Evolutionary conservation across 495 filamentous ascomycete species (phyloP).

Genomic region (Aspergillus asperescens): DNA sequence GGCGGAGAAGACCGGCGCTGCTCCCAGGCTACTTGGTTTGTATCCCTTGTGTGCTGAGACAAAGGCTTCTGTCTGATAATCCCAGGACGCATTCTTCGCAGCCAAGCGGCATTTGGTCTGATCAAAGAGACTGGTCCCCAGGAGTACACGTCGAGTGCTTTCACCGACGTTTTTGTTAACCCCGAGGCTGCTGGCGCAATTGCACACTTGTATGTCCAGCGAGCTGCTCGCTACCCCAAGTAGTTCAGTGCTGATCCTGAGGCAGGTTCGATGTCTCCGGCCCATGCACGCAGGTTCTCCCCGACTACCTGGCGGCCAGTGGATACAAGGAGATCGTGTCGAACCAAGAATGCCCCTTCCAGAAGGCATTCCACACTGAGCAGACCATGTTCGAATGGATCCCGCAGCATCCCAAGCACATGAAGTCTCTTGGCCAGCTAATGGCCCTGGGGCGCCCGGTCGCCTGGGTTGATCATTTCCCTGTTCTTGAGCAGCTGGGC

Average conservation of each 20-base stretch:
- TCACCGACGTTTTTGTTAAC: not conserved
- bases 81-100: not conserved
- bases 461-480: not conserved
- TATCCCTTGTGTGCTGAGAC: not conserved
- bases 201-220: not conserved
- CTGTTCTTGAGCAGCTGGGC: not conserved
- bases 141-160: not conserved
- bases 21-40: not conserved
- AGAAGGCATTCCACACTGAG: conserved; percentile 28
- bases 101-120: not conserved
- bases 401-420: not conserved
- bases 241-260: too few species aligned
- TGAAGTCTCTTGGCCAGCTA: not conserved
- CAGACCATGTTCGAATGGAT: not conserved
- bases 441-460: not conserved
- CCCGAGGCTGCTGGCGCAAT: not conserved
- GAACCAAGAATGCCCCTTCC: conserved; percentile 25
- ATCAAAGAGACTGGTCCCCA: not conserved
- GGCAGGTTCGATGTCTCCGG: not conserved
- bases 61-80: not conserved
- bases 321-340: not conserved
- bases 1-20: not conserved
- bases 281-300: not conserved
- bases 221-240: not conserved
- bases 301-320: not conserved